A percentile compares a stretch with the other conserved stretches of the same genome.
These are phyloP conservation scores for Beta macrorhiza DNA, from an alignment of 179 eudicot species.

Conservation along the genomic window DNA sequence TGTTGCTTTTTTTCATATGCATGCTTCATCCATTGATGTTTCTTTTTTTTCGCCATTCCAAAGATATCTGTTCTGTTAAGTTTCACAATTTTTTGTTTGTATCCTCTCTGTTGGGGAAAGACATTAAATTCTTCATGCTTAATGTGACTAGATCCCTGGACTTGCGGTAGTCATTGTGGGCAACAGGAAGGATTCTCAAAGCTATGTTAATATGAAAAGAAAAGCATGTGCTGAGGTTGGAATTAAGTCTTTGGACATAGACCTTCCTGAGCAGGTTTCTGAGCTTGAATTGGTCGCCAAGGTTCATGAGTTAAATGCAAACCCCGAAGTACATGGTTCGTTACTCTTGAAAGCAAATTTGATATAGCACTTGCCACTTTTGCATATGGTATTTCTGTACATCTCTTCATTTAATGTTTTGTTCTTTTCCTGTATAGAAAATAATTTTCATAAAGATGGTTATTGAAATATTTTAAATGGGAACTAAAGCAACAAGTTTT, in stretches of 20 bases:
- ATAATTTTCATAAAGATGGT: background rate
- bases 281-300: slow-evolving; percentile 67
- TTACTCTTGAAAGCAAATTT: slow-evolving; percentile 24
- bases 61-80: background rate
- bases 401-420: background rate
- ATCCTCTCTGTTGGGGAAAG: background rate
- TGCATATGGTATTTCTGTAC: background rate
- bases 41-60: background rate
- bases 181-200: slow-evolving; percentile 72
- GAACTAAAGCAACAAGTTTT: background rate
- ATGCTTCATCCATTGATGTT: background rate
- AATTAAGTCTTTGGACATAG: slow-evolving; percentile 65
- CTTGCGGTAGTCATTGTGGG: slow-evolving; percentile 93
- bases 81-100: background rate
- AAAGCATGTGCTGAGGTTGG: slow-evolving; percentile 97
- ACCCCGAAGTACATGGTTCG: slow-evolving; percentile 88
- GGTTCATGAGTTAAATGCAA: slow-evolving; percentile 84
- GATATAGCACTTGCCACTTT: background rate
- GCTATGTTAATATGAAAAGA: slow-evolving; percentile 89
- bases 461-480: background rate
- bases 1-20: background rate
- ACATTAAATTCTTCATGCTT: background rate
- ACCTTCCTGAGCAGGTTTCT: slow-evolving; percentile 75
- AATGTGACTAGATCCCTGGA: slow-evolving; percentile 69
- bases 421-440: background rate